phyloP scores from a whole-genome alignment of 495 filamentous ascomycete species.

The Aspergillus avenaceus region DNA sequence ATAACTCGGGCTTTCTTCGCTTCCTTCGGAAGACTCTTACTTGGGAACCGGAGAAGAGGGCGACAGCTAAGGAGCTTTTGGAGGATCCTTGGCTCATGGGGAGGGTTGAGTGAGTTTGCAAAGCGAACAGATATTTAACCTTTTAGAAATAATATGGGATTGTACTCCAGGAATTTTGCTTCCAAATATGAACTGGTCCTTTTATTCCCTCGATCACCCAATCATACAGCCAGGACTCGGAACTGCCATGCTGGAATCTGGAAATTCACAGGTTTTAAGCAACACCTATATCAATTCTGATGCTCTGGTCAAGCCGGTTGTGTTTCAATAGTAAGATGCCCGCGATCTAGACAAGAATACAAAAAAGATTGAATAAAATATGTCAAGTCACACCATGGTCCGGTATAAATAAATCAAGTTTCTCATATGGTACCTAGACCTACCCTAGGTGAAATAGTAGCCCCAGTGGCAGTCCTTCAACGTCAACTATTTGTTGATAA shows the following conservation, averaged over 20 bases:
- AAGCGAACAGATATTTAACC: neutral
- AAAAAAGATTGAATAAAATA: neutral
- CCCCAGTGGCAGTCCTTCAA: neutral
- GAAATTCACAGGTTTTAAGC: neutral
- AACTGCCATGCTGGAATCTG: neutral
- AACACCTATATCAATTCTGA: too few species aligned
- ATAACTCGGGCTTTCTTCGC: constrained; percentile 28
- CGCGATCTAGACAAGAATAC: neutral
- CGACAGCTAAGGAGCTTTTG: constrained; percentile 34
- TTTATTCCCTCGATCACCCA: constrained; percentile 1
- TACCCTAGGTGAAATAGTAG: neutral
- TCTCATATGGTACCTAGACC: neutral
- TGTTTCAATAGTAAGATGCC: neutral
- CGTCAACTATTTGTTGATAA: too few species aligned
- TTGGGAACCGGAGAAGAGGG: constrained; percentile 34
- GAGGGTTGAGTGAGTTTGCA: constrained; percentile 6
- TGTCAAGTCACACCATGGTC: neutral
- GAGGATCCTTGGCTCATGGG: constrained; percentile 28
- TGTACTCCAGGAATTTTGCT: constrained; percentile 1
- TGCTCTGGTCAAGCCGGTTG: neutral
- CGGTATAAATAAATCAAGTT: neutral
- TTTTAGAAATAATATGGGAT: constrained; percentile 3
- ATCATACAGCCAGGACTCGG: constrained; percentile 1
- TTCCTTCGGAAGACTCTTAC: constrained; percentile 31
- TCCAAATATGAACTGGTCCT: constrained; percentile 3